A percentile compares a stretch with the other conserved stretches of the same genome.
Conservation (phyloP, 225 moss, liverwort and hornwort species). For the Lunularia cruciata region DNA sequence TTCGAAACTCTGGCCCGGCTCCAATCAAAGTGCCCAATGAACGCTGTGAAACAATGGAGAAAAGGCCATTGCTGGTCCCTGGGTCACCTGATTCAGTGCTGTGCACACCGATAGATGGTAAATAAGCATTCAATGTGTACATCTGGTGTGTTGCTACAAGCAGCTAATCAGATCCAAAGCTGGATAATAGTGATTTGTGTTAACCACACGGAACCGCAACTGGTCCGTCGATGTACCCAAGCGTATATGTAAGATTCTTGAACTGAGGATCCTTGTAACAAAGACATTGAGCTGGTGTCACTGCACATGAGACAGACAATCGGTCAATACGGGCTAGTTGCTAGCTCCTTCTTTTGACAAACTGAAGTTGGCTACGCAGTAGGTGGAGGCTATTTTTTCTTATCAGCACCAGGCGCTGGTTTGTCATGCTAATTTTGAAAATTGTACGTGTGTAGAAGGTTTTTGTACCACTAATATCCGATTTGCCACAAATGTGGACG, state of each 20-base stretch:
- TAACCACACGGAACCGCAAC: no score
- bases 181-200: no score
- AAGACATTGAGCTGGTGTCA: neutral
- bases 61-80: conserved; percentile 22
- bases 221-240: neutral
- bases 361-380: conserved; percentile 8
- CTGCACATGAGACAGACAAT: neutral
- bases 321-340: conserved; percentile 3
- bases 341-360: neutral
- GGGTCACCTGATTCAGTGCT: conserved; percentile 41
- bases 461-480: conserved; percentile 8
- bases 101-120: conserved; percentile 15
- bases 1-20: conserved; percentile 43
- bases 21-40: conserved; percentile 20
- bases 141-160: neutral
- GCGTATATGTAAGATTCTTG: neutral
- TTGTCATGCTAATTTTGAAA: neutral
- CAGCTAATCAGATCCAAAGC: no score
- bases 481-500: conserved; percentile 4
- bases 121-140: neutral
- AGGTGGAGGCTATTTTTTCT: conserved; percentile 5
- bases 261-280: conserved; percentile 1
- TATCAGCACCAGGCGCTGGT: neutral
- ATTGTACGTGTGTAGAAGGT: neutral
- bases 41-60: neutral